A percentile compares a stretch with the other conserved stretches of the same genome.
phyloP scores from a whole-genome alignment of 23 red algal genomes.

The Cyanidioschyzon merolae region DNA sequence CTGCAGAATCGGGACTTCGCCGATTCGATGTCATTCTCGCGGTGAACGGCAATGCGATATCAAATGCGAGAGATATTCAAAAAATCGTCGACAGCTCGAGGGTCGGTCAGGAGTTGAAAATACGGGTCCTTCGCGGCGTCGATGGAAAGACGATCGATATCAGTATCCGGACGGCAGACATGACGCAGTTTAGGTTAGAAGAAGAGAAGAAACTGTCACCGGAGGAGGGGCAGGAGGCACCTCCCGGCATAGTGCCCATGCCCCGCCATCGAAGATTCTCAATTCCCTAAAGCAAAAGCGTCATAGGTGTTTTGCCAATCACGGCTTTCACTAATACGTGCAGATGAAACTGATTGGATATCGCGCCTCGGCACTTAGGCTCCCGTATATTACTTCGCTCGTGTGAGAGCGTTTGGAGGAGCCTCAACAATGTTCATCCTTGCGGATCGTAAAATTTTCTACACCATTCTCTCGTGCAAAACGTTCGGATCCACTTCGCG shows the following conservation, averaged over 20 bases:
- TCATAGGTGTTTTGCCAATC: neutral
- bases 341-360: too few species aligned
- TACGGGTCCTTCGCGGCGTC: conserved; percentile 57
- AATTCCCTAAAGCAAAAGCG: neutral
- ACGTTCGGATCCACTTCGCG: too few species aligned
- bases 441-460: too few species aligned
- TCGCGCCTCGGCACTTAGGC: too few species aligned
- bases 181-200: conserved; percentile 23
- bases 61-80: conserved; percentile 77
- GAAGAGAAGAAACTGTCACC: neutral
- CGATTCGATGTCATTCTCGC: conserved; percentile 86
- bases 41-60: conserved; percentile 58
- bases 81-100: conserved; percentile 48
- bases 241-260: neutral
- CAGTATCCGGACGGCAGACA: conserved; percentile 68
- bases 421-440: too few species aligned
- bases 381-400: too few species aligned
- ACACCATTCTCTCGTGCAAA: too few species aligned
- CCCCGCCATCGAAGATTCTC: neutral
- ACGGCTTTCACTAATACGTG: too few species aligned
- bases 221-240: conserved; percentile 8
- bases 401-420: too few species aligned
- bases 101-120: conserved; percentile 67
- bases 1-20: conserved; percentile 67
- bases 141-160: conserved; percentile 42